Conservation (phyloP, 306 rosid genomes). For the Begonia masoniana region DNA sequence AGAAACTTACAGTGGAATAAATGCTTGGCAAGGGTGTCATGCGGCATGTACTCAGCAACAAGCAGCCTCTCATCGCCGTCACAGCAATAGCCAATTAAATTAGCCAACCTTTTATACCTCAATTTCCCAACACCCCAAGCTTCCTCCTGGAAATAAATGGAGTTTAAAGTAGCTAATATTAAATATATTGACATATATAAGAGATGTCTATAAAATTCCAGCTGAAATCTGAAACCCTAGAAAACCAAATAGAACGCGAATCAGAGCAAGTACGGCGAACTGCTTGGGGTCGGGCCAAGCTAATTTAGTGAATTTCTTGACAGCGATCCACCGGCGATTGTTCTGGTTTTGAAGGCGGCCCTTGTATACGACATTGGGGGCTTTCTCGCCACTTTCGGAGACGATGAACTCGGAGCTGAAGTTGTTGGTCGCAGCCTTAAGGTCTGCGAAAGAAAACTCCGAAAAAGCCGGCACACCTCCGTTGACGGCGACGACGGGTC, state of each 20-base stretch:
- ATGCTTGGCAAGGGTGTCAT: constrained; percentile 73
- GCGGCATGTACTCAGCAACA: constrained; percentile 72
- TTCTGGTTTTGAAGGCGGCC: constrained; percentile 54
- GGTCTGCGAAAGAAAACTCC: constrained; percentile 59
- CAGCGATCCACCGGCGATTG: constrained; percentile 39
- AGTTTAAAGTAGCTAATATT: no score
- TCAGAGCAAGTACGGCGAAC: constrained; percentile 32
- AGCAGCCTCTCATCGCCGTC: constrained; percentile 67
- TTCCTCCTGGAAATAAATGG: constrained; percentile 34
- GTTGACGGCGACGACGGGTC: neutral
- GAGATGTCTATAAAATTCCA: no score
- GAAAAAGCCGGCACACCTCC: constrained; percentile 24
- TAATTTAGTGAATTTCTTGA: constrained; percentile 52
- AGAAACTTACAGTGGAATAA: constrained; percentile 50
- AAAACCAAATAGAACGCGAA: neutral
- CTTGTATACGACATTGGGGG: constrained; percentile 57
- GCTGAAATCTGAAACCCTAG: neutral
- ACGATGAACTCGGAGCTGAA: constrained; percentile 54
- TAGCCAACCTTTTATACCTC: constrained; percentile 52
- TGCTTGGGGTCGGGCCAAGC: constrained; percentile 68
- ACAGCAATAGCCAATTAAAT: constrained; percentile 79
- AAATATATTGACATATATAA: no score
- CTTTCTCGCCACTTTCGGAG: constrained; percentile 70
- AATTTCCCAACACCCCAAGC: constrained; percentile 59
- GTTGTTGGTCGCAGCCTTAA: constrained; percentile 52